These are phyloP conservation scores for Plectosphaerella sp. DNA, from an alignment of 2,329 filamentous ascomycete genomes.

Conservation along the genomic window DNA sequence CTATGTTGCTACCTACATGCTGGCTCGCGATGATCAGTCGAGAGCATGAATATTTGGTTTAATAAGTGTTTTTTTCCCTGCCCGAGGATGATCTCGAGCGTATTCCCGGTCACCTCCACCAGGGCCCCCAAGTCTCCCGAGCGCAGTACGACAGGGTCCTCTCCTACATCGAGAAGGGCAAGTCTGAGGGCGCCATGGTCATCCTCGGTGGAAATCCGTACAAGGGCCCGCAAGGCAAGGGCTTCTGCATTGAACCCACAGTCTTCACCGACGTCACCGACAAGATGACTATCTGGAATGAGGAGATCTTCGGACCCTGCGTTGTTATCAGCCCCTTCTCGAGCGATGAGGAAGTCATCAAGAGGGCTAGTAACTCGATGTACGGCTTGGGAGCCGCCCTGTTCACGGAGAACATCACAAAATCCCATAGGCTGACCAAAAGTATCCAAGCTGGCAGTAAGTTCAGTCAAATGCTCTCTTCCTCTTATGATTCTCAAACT, in stretches of 20 bases:
- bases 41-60: too few species aligned
- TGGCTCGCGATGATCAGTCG: too few species aligned
- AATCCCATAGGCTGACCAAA: slow-evolving; percentile 33
- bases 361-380: slow-evolving; percentile 35
- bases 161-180: slow-evolving; percentile 60
- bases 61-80: too few species aligned
- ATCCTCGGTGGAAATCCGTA: slow-evolving; percentile 29
- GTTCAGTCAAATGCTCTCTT: slow-evolving; percentile 22
- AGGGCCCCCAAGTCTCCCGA: slow-evolving; percentile 64
- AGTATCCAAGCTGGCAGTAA: slow-evolving; percentile 47
- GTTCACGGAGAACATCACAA: slow-evolving; percentile 49
- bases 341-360: slow-evolving; percentile 25
- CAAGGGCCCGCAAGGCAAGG: slow-evolving; percentile 29
- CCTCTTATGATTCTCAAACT: slow-evolving; percentile 24
- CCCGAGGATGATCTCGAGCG: too few species aligned
- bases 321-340: slow-evolving; percentile 20
- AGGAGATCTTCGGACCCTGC: slow-evolving; percentile 26
- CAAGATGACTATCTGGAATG: slow-evolving; percentile 18
- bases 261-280: slow-evolving; percentile 21
- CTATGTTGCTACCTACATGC: too few species aligned
- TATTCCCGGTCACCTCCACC: too few species aligned
- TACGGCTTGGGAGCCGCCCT: slow-evolving; percentile 53
- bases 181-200: slow-evolving; percentile 56
- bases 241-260: slow-evolving; percentile 22
- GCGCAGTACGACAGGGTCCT: slow-evolving; percentile 61